phyloP scores from a whole-genome alignment of 495 filamentous ascomycete species.

The Aspergillus baeticus region DNA sequence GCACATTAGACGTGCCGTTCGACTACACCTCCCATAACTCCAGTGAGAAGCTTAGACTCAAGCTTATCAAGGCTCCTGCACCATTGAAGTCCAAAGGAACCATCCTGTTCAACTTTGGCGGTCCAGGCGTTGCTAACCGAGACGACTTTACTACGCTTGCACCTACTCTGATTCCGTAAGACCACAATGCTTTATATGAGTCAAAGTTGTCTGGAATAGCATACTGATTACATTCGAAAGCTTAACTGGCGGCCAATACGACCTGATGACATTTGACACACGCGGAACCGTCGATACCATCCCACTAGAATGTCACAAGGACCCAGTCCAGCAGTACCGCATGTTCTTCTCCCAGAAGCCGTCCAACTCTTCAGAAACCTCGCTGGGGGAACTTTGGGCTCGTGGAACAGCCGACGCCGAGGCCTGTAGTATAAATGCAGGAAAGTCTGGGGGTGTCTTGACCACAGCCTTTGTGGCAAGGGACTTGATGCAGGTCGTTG shows the following conservation, averaged over 20 bases:
- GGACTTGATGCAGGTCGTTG: constrained; percentile 5
- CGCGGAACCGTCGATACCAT: constrained; percentile 5
- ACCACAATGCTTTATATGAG: neutral
- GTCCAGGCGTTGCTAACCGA: neutral
- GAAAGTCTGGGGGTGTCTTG: neutral
- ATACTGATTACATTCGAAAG: neutral
- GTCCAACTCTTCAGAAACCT: neutral
- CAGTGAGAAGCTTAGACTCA: constrained; percentile 2
- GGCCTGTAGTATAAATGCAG: neutral
- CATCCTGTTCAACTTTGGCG: constrained; percentile 6
- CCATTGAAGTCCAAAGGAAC: neutral
- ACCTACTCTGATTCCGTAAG: constrained; percentile 5
- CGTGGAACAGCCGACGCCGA: constrained; percentile 1
- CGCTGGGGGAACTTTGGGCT: neutral
- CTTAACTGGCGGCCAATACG: constrained; percentile 5
- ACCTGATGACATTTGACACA: constrained; percentile 3
- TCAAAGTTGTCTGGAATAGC: neutral
- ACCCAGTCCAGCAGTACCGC: neutral
- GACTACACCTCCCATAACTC: constrained; percentile 1
- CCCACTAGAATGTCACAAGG: neutral
- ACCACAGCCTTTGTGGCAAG: constrained; percentile 10
- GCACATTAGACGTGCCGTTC: neutral
- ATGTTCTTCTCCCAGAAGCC: neutral
- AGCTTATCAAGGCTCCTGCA: constrained; percentile 6
- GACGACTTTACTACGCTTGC: neutral